A percentile compares a stretch with the other conserved stretches of the same genome.
Evolutionary conservation across 192 early-diverging fungal species (phyloP).

Genomic region (Oehlia diaphana): DNA sequence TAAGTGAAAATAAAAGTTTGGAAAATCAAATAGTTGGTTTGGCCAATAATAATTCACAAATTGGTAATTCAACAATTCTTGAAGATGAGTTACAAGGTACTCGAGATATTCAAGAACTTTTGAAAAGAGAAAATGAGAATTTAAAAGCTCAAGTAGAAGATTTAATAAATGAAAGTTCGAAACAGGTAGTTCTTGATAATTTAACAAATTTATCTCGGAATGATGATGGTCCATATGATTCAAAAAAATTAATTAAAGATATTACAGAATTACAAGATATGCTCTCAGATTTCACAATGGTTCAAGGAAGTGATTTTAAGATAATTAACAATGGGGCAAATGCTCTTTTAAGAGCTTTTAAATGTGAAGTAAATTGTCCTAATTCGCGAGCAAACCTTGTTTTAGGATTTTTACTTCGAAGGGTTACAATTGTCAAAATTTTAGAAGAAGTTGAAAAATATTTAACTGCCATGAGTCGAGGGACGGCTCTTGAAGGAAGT

Average conservation of each 20-base stretch:
- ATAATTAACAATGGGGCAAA: too few species aligned
- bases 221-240: slow-evolving; percentile 15
- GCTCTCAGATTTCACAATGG: slow-evolving; percentile 12
- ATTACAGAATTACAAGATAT: slow-evolving; percentile 3
- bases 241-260: not conserved
- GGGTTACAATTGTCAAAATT: too few species aligned
- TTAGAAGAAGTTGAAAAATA: too few species aligned
- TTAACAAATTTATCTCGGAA: not conserved
- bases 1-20: too few species aligned
- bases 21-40: too few species aligned
- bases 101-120: not conserved
- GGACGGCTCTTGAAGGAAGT: too few species aligned
- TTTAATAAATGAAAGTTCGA: not conserved
- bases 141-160: not conserved
- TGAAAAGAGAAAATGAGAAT: not conserved
- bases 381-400: too few species aligned
- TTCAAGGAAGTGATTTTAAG: too few species aligned
- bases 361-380: too few species aligned
- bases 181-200: slow-evolving; percentile 10
- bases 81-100: not conserved
- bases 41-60: not conserved
- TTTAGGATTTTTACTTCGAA: too few species aligned
- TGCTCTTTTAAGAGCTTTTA: too few species aligned
- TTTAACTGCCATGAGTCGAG: too few species aligned
- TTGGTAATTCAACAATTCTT: not conserved